Evolutionary conservation across 2,329 filamentous ascomycete genomes (phyloP).

Genomic region (Acrocalymma vagum): DNA sequence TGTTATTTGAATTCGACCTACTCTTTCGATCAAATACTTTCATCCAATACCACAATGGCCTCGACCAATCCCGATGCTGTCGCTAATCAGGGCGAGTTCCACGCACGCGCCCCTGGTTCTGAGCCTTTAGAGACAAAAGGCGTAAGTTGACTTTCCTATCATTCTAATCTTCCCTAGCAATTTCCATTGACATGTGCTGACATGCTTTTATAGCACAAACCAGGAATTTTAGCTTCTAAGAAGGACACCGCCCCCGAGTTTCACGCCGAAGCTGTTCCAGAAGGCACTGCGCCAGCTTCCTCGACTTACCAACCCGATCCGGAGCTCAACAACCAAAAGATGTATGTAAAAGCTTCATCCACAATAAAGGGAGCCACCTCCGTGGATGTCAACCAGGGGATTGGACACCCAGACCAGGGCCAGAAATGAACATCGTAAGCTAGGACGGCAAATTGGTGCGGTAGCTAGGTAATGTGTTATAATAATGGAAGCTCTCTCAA

Average conservation of each 20-base stretch:
- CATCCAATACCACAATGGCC: slow-evolving; percentile 50
- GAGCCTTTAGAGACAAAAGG: slow-evolving; percentile 57
- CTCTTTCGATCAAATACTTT: no score
- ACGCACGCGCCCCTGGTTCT: slow-evolving; percentile 58
- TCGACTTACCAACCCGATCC: slow-evolving; percentile 56
- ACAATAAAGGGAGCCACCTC: slow-evolving; percentile 62
- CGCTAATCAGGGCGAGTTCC: slow-evolving; percentile 61
- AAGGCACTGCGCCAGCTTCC: slow-evolving; percentile 68
- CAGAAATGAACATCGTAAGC: slow-evolving; percentile 56
- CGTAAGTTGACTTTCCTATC: slow-evolving; percentile 1
- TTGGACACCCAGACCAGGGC: slow-evolving; percentile 60
- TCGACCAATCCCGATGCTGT: slow-evolving; percentile 60
- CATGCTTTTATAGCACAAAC: slow-evolving; percentile 74
- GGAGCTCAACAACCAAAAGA: slow-evolving; percentile 51
- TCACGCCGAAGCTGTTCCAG: slow-evolving; percentile 65
- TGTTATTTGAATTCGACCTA: no score
- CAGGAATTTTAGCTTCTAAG: slow-evolving; percentile 63
- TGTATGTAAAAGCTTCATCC: slow-evolving; percentile 51
- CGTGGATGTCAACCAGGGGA: slow-evolving; percentile 59
- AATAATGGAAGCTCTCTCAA: slow-evolving; percentile 40
- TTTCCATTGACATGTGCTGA: no score
- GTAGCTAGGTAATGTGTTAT: slow-evolving; percentile 54
- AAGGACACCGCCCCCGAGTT: slow-evolving; percentile 71
- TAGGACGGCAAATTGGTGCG: slow-evolving; percentile 53
- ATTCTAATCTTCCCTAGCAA: slow-evolving; percentile 2